These are phyloP conservation scores for Candida ortonii DNA, from an alignment of 805 yeast genomes.

Conservation along the genomic window DNA sequence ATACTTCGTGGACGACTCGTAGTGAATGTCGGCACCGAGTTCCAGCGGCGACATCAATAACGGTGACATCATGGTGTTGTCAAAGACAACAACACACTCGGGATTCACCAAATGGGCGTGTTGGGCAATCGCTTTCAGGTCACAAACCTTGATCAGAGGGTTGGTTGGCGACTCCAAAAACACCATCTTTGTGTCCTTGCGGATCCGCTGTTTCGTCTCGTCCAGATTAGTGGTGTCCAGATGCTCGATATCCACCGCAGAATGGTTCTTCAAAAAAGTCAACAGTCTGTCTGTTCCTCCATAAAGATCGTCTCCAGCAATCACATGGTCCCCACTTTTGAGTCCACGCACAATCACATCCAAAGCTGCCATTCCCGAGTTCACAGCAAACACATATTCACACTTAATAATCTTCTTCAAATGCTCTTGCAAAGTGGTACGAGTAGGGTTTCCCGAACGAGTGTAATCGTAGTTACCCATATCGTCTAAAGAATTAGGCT, in stretches of 20 bases:
- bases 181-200: slow-evolving; percentile 64
- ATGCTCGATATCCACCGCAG: slow-evolving; percentile 65
- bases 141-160: slow-evolving; percentile 86
- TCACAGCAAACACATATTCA: slow-evolving; percentile 73
- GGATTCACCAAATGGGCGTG: slow-evolving; percentile 69
- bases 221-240: slow-evolving; percentile 77
- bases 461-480: slow-evolving; percentile 87
- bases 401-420: slow-evolving; percentile 77
- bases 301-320: slow-evolving; percentile 92
- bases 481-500: slow-evolving; percentile 66
- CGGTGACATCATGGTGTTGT: slow-evolving; percentile 97
- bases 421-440: slow-evolving; percentile 76
- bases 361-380: slow-evolving; percentile 90
- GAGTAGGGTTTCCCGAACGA: slow-evolving; percentile 91
- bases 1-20: slow-evolving; percentile 91
- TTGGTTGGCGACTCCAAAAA: slow-evolving; percentile 91
- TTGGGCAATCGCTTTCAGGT: slow-evolving; percentile 63
- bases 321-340: slow-evolving; percentile 81
- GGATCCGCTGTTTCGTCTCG: slow-evolving; percentile 55
- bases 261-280: slow-evolving; percentile 63
- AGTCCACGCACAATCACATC: slow-evolving; percentile 79
- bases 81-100: slow-evolving; percentile 73
- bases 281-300: slow-evolving; percentile 91
- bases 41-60: slow-evolving; percentile 79
- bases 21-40: slow-evolving; percentile 85